Evolutionary conservation across 202 grass and related monocot species (phyloP), one percentile per base, ranked within the genome.

Genomic region (Saccharum hybrid): DNA sequence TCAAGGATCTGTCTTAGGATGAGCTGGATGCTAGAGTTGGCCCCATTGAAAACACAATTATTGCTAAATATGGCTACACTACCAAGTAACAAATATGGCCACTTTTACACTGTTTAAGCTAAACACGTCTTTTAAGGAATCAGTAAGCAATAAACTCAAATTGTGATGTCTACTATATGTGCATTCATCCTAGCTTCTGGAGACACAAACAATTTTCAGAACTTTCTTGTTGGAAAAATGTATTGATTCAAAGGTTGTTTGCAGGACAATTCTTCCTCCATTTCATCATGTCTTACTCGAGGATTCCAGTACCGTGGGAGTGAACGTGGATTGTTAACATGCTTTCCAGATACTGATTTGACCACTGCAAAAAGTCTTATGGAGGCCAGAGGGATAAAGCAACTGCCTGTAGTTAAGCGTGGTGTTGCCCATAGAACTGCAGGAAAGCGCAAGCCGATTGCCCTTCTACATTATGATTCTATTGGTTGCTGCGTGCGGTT

Each of bases 321-420:
- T 67, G 92, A 90, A 23, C 38, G 87, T 64, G 96, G 96, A 76
- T 86, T 98, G 49, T 80, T 95, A 66, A 98, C 89, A 33, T 98
- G 92, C 74, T 98, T 98, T 77, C 82, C 90, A 4, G 96, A 98
- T 77, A 95, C 92, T 63, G 96, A 98, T 88, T 91, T 98, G 85
- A 98, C 92, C n/a, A 98, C 92, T 63, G 96, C 96, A 38, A 98
- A 93, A 69, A 83, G 79, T 57, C 90, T 98, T 72, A 98, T 98
- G 96, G 96, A 98, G 71, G 96, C 96, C 42, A 93, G 88, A 88
- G 96, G 89, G 80, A 88, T 98, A 57, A 98, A 98, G 52, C 96
- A 98, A 76, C 84, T 98, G 34, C 92, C 96, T 61, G 96, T 95
- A 38, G 96, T 98, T 38, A 98, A 90, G 66, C 90, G 92, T 85